Conservation (phyloP, 2,329 filamentous ascomycete genomes). For the Dendryphion nanum region DNA sequence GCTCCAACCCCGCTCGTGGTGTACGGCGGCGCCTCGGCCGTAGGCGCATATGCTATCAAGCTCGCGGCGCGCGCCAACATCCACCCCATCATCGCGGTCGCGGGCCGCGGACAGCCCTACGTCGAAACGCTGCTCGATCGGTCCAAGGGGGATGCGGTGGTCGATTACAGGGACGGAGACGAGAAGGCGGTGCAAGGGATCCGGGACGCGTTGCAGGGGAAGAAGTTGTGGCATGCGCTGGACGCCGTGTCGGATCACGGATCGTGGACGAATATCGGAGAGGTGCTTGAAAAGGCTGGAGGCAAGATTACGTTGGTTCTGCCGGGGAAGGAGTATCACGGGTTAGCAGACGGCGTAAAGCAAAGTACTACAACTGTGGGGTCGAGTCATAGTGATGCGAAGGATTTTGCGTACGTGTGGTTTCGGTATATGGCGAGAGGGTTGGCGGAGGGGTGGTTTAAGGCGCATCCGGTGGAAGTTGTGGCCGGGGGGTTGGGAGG, state of each 20-base stretch:
- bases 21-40: constrained; percentile 43
- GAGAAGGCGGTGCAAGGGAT: constrained; percentile 51
- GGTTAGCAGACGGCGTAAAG: constrained; percentile 40
- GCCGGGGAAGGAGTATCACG: constrained; percentile 44
- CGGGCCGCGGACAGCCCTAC: constrained; percentile 37
- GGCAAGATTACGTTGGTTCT: constrained; percentile 41
- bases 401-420: constrained; percentile 48
- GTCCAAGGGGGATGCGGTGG: constrained; percentile 41
- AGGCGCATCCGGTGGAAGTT: constrained; percentile 52
- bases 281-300: constrained; percentile 35
- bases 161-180: constrained; percentile 57
- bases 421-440: constrained; percentile 47
- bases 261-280: constrained; percentile 36
- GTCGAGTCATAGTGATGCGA: constrained; percentile 21
- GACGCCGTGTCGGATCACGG: constrained; percentile 59
- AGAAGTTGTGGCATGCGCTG: constrained; percentile 52
- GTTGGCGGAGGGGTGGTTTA: constrained; percentile 52
- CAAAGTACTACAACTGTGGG: constrained; percentile 41
- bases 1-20: constrained; percentile 34
- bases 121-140: constrained; percentile 40
- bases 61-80: constrained; percentile 40
- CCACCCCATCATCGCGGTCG: constrained; percentile 44
- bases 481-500: constrained; percentile 55
- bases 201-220: constrained; percentile 43
- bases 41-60: constrained; percentile 44